Conservation (phyloP, 2,329 filamentous ascomycete species). For the Xylariaceae sp. region DNA sequence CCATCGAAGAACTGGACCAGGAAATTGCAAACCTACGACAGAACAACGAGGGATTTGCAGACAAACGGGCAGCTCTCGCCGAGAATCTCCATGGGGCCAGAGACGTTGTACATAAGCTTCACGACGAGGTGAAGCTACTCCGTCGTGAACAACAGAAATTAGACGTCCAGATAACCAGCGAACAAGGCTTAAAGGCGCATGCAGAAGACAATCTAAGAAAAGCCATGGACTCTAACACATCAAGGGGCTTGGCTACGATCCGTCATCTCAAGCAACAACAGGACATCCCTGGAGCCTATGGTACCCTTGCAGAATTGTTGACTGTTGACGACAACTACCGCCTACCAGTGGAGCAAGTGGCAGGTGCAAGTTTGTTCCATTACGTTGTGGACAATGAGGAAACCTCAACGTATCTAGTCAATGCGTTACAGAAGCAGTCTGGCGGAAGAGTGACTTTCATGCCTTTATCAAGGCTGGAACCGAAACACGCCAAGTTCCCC, state of each 20-base stretch:
- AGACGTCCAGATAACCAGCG: slow-evolving; percentile 71
- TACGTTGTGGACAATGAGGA: slow-evolving; percentile 92
- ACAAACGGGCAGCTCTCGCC: slow-evolving; percentile 68
- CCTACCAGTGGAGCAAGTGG: slow-evolving; percentile 87
- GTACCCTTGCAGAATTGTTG: slow-evolving; percentile 89
- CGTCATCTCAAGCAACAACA: slow-evolving; percentile 76
- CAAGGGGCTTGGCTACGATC: slow-evolving; percentile 82
- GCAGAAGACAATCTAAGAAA: slow-evolving; percentile 76
- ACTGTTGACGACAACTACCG: slow-evolving; percentile 82
- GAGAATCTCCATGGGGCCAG: slow-evolving; percentile 75
- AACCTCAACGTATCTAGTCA: slow-evolving; percentile 78
- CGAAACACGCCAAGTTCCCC: slow-evolving; percentile 71
- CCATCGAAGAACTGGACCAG: slow-evolving; percentile 69
- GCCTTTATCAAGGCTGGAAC: slow-evolving; percentile 78
- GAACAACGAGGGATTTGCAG: slow-evolving; percentile 75
- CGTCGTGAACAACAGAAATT: slow-evolving; percentile 88
- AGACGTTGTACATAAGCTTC: slow-evolving; percentile 73
- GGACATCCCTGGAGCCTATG: slow-evolving; percentile 82
- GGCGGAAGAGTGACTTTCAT: slow-evolving; percentile 92
- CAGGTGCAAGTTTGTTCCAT: slow-evolving; percentile 89
- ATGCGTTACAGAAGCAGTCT: slow-evolving; percentile 73
- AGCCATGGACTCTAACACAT: slow-evolving; percentile 86
- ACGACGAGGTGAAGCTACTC: slow-evolving; percentile 83
- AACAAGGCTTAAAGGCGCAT: slow-evolving; percentile 71
- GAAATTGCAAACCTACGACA: slow-evolving; percentile 69